phyloP scores from a whole-genome alignment of 108 stramenopile species.

The Skeletonema menzelii region DNA sequence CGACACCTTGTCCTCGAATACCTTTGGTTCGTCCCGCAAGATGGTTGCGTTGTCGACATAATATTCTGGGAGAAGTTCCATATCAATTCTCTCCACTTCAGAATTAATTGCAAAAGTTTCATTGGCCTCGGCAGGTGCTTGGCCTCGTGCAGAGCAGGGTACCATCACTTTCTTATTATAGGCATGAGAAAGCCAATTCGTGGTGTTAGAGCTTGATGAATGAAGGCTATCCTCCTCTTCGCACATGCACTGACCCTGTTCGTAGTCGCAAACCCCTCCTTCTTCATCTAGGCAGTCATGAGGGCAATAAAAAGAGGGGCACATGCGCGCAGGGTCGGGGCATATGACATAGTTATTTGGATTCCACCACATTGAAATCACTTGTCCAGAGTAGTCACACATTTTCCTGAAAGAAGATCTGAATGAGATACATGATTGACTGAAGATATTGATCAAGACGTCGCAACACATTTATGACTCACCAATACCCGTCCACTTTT shows the following conservation, averaged over 20 bases:
- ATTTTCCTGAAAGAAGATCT: slow-evolving; percentile 11
- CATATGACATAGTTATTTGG: slow-evolving; percentile 59
- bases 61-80: slow-evolving; percentile 38
- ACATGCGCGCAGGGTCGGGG: slow-evolving; percentile 71
- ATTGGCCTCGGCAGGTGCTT: slow-evolving; percentile 14
- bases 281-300: slow-evolving; percentile 72
- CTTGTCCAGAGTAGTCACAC: slow-evolving; percentile 63
- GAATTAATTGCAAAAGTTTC: neutral
- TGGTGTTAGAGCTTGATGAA: slow-evolving; percentile 3
- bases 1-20: slow-evolving; percentile 48
- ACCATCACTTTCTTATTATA: slow-evolving; percentile 21
- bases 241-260: slow-evolving; percentile 70
- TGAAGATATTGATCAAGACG: neutral
- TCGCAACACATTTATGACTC: neutral
- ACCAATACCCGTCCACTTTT: slow-evolving; percentile 69
- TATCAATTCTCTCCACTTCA: slow-evolving; percentile 36
- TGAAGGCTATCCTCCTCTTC: slow-evolving; percentile 7
- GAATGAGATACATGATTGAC: neutral
- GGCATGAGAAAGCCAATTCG: slow-evolving; percentile 25
- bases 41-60: slow-evolving; percentile 43
- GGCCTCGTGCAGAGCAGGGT: slow-evolving; percentile 33
- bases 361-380: slow-evolving; percentile 55
- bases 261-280: slow-evolving; percentile 71
- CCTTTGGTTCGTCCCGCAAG: slow-evolving; percentile 34
- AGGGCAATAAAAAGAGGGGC: slow-evolving; percentile 83